Base-by-base conservation (phyloP, 345 rosid species). In the Corchorus olitorius region DNA sequence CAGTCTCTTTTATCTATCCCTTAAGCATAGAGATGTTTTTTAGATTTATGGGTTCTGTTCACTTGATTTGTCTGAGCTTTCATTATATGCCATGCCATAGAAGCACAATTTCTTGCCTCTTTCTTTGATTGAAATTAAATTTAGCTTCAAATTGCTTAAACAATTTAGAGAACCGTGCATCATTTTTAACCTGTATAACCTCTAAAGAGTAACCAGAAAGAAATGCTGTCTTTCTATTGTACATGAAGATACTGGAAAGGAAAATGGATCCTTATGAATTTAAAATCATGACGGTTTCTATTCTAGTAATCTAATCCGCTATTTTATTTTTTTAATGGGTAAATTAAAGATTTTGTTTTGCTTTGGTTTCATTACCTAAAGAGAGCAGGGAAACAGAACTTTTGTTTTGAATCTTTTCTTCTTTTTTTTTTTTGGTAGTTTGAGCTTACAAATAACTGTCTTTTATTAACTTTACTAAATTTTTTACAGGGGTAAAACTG, bases 401-500 rank as follows among this genome's bases (percentile, higher is more conserved):
- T 22, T 48, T 27, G 1, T 68, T 68, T 12, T 48, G 15, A 68
- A 14, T 48, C 72, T 48, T 6, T 48, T 19, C 7, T 68, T 33
- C 33, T 59, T 6, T 69, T 69, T 48, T 49, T 5, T 50, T 7
- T 14, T 33, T 43, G 27, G 27, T 46, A 11, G 5, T 46, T 56
- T 8, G 19, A 17, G 20, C 53, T 22, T 43, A 22, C 12, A n/a
- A 34, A n/a, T 22, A 49, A 56, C n/a, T 48, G 13, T 12, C 9
- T 73, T 45, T 37, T 19, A 67, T 63, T 67, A 17, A 54, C 68
- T 71, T 45, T 50, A 34, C 59, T 49, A 20, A 50, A 33, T 41
- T 66, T n/a, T 58, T 46, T 63, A 15, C 77, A 84, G 87, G 89
- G 45, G 41, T 74, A 70, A 77, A 77, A 74, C 80, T 77, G 74